Evolutionary conservation across 1,284 basidiomycete species (phyloP).

Genomic region (Afroboletus lepidellus): DNA sequence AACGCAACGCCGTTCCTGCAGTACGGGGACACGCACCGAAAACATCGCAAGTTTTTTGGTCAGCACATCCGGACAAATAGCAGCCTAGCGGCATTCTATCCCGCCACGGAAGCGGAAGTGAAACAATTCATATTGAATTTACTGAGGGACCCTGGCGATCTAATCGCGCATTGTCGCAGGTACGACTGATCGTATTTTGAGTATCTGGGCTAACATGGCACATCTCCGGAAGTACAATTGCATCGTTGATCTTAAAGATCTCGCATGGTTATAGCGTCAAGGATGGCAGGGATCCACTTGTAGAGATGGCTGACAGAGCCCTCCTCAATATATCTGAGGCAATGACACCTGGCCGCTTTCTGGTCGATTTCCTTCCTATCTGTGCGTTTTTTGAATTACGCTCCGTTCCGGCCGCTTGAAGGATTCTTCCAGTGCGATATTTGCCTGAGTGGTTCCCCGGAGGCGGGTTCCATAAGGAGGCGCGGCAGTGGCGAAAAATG

Average conservation of each 20-base stretch:
- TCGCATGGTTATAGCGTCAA: conserved; percentile 2
- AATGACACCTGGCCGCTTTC: conserved; percentile 19
- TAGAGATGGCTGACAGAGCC: background rate
- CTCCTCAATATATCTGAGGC: background rate
- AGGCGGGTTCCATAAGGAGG: background rate
- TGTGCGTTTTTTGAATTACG: conserved; percentile 17
- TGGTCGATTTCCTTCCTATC: conserved; percentile 27
- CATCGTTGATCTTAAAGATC: background rate
- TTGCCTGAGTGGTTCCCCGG: conserved; percentile 32
- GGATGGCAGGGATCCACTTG: background rate
- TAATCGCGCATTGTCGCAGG: background rate
- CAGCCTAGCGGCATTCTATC: conserved; percentile 3
- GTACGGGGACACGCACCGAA: conserved; percentile 21
- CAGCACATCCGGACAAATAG: conserved; percentile 23
- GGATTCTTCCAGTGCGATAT: conserved; percentile 31
- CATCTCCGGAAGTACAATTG: background rate
- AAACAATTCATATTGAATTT: background rate
- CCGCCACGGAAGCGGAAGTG: background rate
- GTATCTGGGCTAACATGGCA: background rate
- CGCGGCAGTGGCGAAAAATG: background rate
- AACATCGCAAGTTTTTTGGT: conserved; percentile 20
- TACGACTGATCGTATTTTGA: background rate
- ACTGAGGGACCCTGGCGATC: conserved; percentile 6
- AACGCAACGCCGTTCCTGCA: conserved; percentile 18
- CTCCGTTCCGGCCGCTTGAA: background rate